These are phyloP conservation scores for Penicillium diatomitis DNA, from an alignment of 495 filamentous ascomycete genomes.

Conservation along the genomic window DNA sequence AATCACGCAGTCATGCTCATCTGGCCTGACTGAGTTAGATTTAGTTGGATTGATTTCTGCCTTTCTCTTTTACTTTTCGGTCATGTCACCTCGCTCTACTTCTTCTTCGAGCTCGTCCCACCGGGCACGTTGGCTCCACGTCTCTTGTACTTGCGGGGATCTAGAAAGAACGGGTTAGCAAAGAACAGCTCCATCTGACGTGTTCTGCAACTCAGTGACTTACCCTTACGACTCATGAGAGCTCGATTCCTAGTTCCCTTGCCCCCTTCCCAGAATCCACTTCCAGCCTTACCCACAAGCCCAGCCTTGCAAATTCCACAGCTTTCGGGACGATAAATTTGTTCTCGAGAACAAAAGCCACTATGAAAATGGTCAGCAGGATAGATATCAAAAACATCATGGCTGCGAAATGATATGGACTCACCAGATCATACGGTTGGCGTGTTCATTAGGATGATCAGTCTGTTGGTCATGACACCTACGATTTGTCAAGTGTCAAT, in stretches of 20 bases:
- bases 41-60: too few relatives aligned
- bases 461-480: constrained; percentile 69
- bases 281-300: constrained; percentile 60
- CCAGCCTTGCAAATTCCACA: constrained; percentile 68
- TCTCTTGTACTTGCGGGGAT: constrained; percentile 9
- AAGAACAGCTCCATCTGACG: neutral
- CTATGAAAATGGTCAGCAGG: constrained; percentile 5
- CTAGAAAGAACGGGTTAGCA: constrained; percentile 15
- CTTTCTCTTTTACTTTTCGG: too few relatives aligned
- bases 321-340: constrained; percentile 71
- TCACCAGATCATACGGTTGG: constrained; percentile 79
- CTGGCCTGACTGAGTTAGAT: too few relatives aligned
- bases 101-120: constrained; percentile 9
- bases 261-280: constrained; percentile 87
- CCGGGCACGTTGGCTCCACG: constrained; percentile 3
- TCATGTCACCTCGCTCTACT: neutral
- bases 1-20: too few relatives aligned
- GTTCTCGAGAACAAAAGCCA: constrained; percentile 73
- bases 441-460: constrained; percentile 74
- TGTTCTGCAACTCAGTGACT: neutral
- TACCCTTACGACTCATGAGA: constrained; percentile 61
- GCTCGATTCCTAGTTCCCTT: constrained; percentile 68
- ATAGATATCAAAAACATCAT: too few relatives aligned
- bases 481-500: constrained; percentile 4
- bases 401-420: neutral